A percentile compares a stretch with the other conserved stretches of the same genome.
phyloP scores from a whole-genome alignment of 176 grass and related monocot species.

The Pontederia crassipes region DNA sequence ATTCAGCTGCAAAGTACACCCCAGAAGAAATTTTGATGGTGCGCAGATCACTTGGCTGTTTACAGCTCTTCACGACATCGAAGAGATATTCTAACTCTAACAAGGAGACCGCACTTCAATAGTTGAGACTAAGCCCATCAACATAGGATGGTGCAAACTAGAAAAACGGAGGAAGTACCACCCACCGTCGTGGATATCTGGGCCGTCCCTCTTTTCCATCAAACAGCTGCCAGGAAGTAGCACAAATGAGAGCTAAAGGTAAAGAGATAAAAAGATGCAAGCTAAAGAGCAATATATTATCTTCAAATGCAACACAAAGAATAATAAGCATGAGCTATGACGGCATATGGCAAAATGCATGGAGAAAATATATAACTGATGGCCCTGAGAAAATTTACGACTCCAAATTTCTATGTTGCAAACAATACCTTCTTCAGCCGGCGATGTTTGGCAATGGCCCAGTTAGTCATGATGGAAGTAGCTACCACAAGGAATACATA shows the following conservation, averaged over 20 bases:
- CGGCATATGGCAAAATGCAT: no score
- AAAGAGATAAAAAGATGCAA: no score
- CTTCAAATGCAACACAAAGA: no score
- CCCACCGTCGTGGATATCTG: constrained; percentile 82
- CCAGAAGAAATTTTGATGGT: no score
- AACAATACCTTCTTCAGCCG: constrained; percentile 72
- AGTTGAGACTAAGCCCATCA: no score
- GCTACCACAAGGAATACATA: constrained; percentile 77
- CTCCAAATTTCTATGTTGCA: neutral
- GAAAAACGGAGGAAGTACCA: constrained; percentile 91
- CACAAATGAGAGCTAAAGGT: neutral
- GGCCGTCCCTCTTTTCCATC: constrained; percentile 82
- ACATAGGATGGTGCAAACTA: constrained; percentile 13
- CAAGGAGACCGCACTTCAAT: no score
- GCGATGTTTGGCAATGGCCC: constrained; percentile 77
- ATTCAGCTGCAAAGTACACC: no score
- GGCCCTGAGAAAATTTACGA: neutral
- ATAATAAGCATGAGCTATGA: no score
- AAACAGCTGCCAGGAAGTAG: constrained; percentile 47
- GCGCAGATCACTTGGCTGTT: no score
- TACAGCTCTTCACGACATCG: no score
- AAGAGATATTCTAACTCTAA: no score
- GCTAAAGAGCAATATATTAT: no score
- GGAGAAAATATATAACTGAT: neutral
- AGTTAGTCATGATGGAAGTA: constrained; percentile 80